Percentiles rank a stretch among this genome's conserved stretches.
phyloP scores from a whole-genome alignment of 208 protist species.

The Porcisia deanei region DNA sequence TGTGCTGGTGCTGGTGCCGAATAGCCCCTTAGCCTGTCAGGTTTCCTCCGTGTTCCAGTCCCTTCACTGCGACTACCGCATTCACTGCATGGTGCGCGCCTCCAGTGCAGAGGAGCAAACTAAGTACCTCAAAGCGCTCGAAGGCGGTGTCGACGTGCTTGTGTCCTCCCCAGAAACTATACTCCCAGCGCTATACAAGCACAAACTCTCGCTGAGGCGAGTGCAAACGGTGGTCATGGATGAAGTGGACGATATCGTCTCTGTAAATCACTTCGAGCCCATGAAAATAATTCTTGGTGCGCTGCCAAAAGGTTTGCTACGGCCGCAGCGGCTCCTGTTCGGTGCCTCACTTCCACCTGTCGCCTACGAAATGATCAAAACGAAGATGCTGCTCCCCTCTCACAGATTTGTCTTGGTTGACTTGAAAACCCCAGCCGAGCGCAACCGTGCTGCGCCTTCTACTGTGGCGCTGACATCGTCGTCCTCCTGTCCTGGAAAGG shows the following conservation, averaged over 20 bases:
- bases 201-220: constrained; percentile 58
- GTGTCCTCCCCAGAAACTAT: constrained; percentile 76
- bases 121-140: constrained; percentile 51
- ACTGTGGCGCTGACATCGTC: neutral
- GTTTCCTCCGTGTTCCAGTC: constrained; percentile 44
- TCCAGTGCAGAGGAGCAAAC: constrained; percentile 70
- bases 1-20: constrained; percentile 78
- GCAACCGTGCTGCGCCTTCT: neutral
- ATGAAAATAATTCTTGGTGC: constrained; percentile 80
- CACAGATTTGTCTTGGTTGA: constrained; percentile 85
- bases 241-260: constrained; percentile 84
- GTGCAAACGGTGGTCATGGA: constrained; percentile 78
- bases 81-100: constrained; percentile 71
- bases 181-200: constrained; percentile 68
- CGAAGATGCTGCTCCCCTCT: constrained; percentile 70
- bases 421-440: constrained; percentile 18
- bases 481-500: neutral
- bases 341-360: constrained; percentile 72
- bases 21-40: constrained; percentile 64
- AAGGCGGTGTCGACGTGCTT: constrained; percentile 70
- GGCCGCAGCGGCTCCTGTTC: constrained; percentile 74
- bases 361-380: constrained; percentile 76
- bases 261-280: constrained; percentile 83
- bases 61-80: constrained; percentile 49
- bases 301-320: constrained; percentile 59